These are phyloP conservation scores for Coprinopsis cinerea DNA, from an alignment of 768 basidiomycete genomes.

Conservation along the genomic window DNA sequence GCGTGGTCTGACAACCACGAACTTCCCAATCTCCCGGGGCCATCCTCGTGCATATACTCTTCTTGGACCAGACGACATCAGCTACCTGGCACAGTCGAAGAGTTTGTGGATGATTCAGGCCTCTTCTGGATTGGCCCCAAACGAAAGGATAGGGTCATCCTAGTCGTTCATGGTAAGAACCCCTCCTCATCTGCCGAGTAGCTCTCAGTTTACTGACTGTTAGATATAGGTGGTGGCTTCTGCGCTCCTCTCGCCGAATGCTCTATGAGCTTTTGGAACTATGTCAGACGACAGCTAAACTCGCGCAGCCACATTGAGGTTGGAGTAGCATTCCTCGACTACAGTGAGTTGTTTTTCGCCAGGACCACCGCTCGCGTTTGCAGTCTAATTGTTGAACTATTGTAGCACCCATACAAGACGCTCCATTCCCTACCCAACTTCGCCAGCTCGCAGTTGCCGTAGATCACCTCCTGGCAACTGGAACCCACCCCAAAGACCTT, in stretches of 20 bases:
- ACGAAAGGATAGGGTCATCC: constrained; percentile 25
- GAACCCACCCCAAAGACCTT: constrained; percentile 27
- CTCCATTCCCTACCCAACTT: constrained; percentile 30
- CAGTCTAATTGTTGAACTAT: too few relatives aligned
- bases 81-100: constrained; percentile 15
- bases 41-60: too few relatives aligned
- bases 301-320: constrained; percentile 17
- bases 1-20: too few relatives aligned
- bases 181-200: not conserved
- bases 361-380: not conserved
- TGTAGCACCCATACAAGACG: constrained; percentile 28
- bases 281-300: constrained; percentile 21
- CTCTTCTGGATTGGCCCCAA: constrained; percentile 29
- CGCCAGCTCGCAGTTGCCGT: constrained; percentile 25
- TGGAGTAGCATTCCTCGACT: constrained; percentile 23
- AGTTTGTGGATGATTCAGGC: constrained; percentile 20
- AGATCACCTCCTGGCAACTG: constrained; percentile 25
- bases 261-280: constrained; percentile 23
- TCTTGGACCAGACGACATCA: not conserved
- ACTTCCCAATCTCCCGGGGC: too few relatives aligned
- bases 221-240: constrained; percentile 27
- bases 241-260: constrained; percentile 18
- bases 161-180: constrained; percentile 28
- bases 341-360: constrained; percentile 19
- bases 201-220: not conserved